Base-by-base conservation (phyloP, 2,329 filamentous ascomycete genomes). In the Cylindrodendrum hubeiense region DNA sequence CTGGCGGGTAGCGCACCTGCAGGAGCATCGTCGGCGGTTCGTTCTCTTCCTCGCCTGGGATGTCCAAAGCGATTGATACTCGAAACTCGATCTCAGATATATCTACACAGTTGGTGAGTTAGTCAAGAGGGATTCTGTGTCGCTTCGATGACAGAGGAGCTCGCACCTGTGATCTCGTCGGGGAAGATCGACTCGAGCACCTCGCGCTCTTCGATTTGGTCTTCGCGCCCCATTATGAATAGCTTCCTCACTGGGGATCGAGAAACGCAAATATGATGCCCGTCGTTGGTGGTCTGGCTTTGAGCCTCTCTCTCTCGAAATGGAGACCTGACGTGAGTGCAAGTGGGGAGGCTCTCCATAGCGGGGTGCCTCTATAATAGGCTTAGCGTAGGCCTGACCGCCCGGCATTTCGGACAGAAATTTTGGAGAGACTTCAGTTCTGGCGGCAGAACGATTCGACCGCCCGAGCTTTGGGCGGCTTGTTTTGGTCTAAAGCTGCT, bases 181-280 rank as follows among this genome's bases (percentile, higher is more conserved):
- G 96, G 94, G 74, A 98, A 99, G 77, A 99, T 99, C 66, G 95
- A 98, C 77, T 97, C 94, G 78, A 99, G 93, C 74, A 99, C 95
- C 81, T 99, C 96, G 67, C 95, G 91, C 87, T 99, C 96, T 83
- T 99, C 96, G 71, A 91, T 83, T 80, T 99, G 96, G 66, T 99
- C 96, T 85, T 98, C 95, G 78, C 83, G 86, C 53, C 89, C 89
- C 89, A 91, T 91, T 34, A 56, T 68, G 44, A 54, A 52, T 21
- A 46, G 30, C 21, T 70, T n/a, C 24, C 30, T 58, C 12, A 57
- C 41, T 24, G 13, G 47, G 37, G 17, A 39, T 60, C 53, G 54
- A 65, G 17, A 22, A 43, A 22, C 37, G 15, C 19, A 19, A 41
- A 46, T 54, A 50, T 55, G 50, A 39, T 52, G 30, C 24, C 22